Evolutionary conservation across 2,329 filamentous ascomycete species (phyloP).

Genomic region (Aspergillus alliaceus): DNA sequence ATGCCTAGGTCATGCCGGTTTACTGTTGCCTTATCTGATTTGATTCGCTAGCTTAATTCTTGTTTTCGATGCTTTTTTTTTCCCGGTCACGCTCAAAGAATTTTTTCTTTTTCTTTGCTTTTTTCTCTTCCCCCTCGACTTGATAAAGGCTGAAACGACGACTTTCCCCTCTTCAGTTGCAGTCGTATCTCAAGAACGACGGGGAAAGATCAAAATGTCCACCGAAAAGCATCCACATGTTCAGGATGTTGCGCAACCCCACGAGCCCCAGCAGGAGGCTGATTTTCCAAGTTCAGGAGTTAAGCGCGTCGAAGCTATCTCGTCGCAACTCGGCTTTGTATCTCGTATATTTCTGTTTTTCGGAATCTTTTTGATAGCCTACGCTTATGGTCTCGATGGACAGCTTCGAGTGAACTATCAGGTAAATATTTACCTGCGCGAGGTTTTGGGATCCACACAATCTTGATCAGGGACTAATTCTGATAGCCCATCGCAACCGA

Average conservation of each 20-base stretch:
- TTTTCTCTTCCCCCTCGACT: neutral
- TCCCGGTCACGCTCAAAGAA: neutral
- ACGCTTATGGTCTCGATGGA: conserved; percentile 63
- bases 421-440: conserved; percentile 13
- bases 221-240: neutral
- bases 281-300: conserved; percentile 51
- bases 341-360: conserved; percentile 61
- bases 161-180: neutral
- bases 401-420: conserved; percentile 55
- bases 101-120: no score
- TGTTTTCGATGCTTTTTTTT: neutral
- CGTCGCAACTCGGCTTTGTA: conserved; percentile 50
- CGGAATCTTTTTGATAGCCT: conserved; percentile 63
- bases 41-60: neutral
- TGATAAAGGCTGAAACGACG: neutral
- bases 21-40: neutral
- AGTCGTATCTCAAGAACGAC: neutral
- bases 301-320: conserved; percentile 58
- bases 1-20: neutral
- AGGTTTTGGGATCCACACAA: neutral
- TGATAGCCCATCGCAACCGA: conserved; percentile 53
- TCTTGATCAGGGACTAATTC: neutral
- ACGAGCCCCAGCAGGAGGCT: neutral
- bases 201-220: neutral
- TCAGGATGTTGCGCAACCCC: neutral